These are phyloP conservation scores for Arctium minus DNA, from an alignment of 129 eudicot genomes.

Conservation along the genomic window DNA sequence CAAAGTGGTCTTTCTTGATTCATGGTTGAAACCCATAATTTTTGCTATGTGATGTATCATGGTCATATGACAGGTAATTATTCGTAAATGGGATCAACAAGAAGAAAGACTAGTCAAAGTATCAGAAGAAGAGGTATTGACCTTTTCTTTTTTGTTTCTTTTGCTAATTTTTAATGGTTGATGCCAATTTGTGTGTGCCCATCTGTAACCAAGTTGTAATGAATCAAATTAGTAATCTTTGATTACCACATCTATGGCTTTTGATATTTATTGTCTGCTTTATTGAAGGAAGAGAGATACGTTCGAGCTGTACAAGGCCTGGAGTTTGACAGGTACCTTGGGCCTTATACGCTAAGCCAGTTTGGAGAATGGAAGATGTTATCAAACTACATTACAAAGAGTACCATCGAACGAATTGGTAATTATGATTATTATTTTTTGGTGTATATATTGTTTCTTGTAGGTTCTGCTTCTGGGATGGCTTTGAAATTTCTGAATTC, in stretches of 20 bases:
- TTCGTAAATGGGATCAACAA: slow-evolving; percentile 67
- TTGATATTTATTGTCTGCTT: slow-evolving; percentile 1
- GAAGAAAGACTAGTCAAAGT: slow-evolving; percentile 73
- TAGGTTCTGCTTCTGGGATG: neutral
- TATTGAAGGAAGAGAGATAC: slow-evolving; percentile 74
- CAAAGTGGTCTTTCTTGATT: neutral
- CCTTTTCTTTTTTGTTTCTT: neutral
- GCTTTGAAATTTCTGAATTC: neutral
- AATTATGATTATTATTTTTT: slow-evolving; percentile 10
- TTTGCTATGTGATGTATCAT: neutral
- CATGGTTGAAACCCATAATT: neutral
- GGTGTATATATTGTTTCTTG: neutral
- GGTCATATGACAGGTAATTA: slow-evolving; percentile 51
- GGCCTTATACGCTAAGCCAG: slow-evolving; percentile 64
- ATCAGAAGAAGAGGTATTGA: slow-evolving; percentile 71
- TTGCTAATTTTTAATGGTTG: neutral
- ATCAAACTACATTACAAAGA: slow-evolving; percentile 75
- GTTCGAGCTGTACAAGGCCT: slow-evolving; percentile 58
- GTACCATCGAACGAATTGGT: slow-evolving; percentile 67
- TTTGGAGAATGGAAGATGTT: slow-evolving; percentile 76
- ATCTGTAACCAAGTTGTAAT: neutral
- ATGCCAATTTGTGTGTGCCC: neutral
- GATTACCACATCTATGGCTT: neutral
- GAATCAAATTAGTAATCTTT: neutral
- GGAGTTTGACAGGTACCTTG: slow-evolving; percentile 84